Evolutionary conservation across 1,139 yeast genomes (phyloP), one percentile per base, ranked within the genome.

Genomic region (Magnusiomyces fungicola): DNA sequence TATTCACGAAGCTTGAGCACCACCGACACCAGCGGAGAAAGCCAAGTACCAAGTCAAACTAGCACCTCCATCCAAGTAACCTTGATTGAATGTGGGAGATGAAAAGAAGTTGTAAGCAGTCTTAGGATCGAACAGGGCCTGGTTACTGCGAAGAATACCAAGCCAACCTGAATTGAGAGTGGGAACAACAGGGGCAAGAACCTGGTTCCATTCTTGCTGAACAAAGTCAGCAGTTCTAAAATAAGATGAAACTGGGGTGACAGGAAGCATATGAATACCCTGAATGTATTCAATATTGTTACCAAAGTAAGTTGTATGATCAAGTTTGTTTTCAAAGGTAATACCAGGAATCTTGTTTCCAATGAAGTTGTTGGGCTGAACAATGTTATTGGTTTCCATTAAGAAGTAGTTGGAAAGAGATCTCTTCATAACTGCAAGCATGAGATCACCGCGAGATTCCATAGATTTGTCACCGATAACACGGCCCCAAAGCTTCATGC

Each of bases 191-290:
- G 66, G 50, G 6, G 73, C 65, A 22, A 85, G 64, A 58, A 69
- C 69, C 50, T 73, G 71, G 16, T 73, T 71, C 97, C 96, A 92
- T 69, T 92, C 97, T 67, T 89, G 80, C 57, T 72, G 61, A 18
- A 83, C 95, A 66, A 80, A 92, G 1, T 71, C 67, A 1, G 89
- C 78, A 4, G 74, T 71, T 65, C 97, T 77, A 42, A 89, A 75
- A 55, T 76, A 80, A 0, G 94, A 81, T 16, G 96, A 83, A 16
- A 86, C 80, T 0, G 97, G 92, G 0, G 96, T 88, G 45, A 87
- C 72, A 23, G 98, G 96, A 52, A 92, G 74, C 83, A 94, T 92
- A 64, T 92, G 97, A 55, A 92, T 90, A 63, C 97, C 96, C 61
- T 90, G 97, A 49, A 92, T 89, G 65, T 84, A 92, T 66, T 90